Conservation (phyloP, 345 rosid species). For the Microthlaspi erraticum region DNA sequence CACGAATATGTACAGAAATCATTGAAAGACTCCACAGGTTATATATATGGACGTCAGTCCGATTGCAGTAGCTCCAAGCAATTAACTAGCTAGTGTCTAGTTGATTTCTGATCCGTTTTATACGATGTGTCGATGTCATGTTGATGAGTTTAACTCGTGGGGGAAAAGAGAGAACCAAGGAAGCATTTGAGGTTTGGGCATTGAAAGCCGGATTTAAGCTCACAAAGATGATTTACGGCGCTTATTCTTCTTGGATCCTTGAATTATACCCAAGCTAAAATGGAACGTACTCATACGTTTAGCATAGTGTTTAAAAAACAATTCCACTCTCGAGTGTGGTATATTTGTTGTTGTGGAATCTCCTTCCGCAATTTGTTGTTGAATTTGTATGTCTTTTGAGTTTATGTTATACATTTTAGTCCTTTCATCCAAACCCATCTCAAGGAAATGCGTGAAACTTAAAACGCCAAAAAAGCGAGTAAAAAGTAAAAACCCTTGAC, state of each 20-base stretch:
- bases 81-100: too few species aligned
- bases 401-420: not conserved
- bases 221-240: constrained; percentile 8
- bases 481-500: too few species aligned
- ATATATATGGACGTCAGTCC: too few species aligned
- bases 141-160: constrained; percentile 2
- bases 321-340: not conserved
- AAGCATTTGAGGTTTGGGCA: constrained; percentile 12
- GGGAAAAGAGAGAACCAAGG: constrained; percentile 27
- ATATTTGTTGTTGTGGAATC: too few species aligned
- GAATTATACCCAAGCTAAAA: constrained; percentile 9
- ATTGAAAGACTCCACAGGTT: too few species aligned
- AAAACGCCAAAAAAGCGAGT: too few species aligned
- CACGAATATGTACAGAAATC: too few species aligned
- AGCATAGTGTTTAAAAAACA: not conserved
- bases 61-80: too few species aligned
- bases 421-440: too few species aligned
- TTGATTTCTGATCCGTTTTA: too few species aligned
- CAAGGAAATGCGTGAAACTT: too few species aligned
- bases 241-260: constrained; percentile 24
- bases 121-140: not conserved
- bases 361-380: too few species aligned
- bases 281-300: not conserved
- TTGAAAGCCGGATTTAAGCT: constrained; percentile 11
- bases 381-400: not conserved